Evolutionary conservation across 1,284 basidiomycete genomes (phyloP), one percentile per base, ranked within the genome.

Genomic region (Ceratobasidium sp.): DNA sequence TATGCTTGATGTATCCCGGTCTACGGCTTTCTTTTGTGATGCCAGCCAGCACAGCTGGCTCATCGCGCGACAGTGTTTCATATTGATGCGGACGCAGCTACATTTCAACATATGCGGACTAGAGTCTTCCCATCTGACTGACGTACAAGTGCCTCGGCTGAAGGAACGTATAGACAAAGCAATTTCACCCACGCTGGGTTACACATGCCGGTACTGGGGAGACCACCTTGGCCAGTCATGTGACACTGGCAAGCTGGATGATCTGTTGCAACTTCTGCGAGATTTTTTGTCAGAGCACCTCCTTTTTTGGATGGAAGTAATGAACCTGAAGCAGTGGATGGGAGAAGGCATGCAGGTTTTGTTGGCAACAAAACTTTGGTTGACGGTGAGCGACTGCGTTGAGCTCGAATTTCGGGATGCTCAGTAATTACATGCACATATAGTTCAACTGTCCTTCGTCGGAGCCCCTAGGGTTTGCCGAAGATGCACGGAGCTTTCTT

Each of bases 301-400:
- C 17, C 64, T 67, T 2, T 34, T 52, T 25, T 67, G 64, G 64
- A 53, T 67, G 35, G 64, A 67, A 31, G 25, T 67, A 17, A 20
- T 22, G n/a, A n/a, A n/a, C n/a, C n/a, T n/a, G n/a, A n/a, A n/a
- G n/a, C n/a, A n/a, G n/a, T n/a, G n/a, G n/a, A 29, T 55, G 12
- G 3, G 17, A 6, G 12, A 13, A 5, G 64, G 49, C n/a, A n/a
- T n/a, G n/a, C n/a, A n/a, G n/a, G n/a, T 17, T 6, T 10, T 57
- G 20, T 10, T 17, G 3, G 10, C 17, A 5, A 17, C 17, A 13
- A 17, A 35, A 27, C 2, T 6, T 1, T 57, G 55, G 55, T 57
- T 35, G 17, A 2, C 17, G 20, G 55, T 57, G 27, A 57, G 55
- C 32, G 15, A 3, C 32, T 43, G 7, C 17, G 13, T 4, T 4